Conservation (phyloP, 305 asterid species). For the Fraxinus baroniana region DNA sequence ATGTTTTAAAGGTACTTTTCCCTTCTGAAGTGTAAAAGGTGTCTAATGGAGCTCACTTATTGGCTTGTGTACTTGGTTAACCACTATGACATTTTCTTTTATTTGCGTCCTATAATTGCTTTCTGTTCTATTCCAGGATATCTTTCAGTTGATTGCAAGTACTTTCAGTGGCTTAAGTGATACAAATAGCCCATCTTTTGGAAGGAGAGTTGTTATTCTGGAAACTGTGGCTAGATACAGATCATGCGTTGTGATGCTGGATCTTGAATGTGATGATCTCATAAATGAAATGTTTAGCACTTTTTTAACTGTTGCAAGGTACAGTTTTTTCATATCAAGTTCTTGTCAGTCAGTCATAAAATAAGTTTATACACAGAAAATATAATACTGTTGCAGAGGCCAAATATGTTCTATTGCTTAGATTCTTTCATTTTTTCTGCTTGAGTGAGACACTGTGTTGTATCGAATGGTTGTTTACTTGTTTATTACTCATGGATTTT, state of each 20-base stretch:
- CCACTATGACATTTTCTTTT: conserved; percentile 11
- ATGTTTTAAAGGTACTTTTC: conserved; percentile 64
- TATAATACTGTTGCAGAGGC: conserved; percentile 1
- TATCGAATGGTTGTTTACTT: conserved; percentile 10
- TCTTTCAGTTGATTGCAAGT: conserved; percentile 82
- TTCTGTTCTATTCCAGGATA: conserved; percentile 60
- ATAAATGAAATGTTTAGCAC: conserved; percentile 79
- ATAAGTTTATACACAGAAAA: conserved; percentile 6
- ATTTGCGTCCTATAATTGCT: conserved; percentile 25
- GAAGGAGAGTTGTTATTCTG: conserved; percentile 86
- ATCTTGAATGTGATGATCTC: conserved; percentile 97
- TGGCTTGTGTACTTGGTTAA: conserved; percentile 15
- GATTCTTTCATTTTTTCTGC: conserved; percentile 12
- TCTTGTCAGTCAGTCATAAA: conserved; percentile 19
- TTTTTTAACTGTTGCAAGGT: conserved; percentile 86
- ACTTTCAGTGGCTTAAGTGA: conserved; percentile 89
- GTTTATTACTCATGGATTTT: conserved; percentile 5
- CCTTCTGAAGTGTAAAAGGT: conserved; percentile 18
- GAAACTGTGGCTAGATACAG: conserved; percentile 95
- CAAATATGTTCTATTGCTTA: conserved; percentile 1
- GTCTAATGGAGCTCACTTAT: conserved; percentile 19
- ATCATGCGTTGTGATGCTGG: conserved; percentile 96
- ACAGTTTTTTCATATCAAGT: conserved; percentile 21
- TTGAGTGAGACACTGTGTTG: not conserved
- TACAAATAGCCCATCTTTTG: conserved; percentile 67